Evolutionary conservation across 441 rosid species (phyloP), one percentile per base, ranked within the genome.

Genomic region (Populus hybrid): DNA sequence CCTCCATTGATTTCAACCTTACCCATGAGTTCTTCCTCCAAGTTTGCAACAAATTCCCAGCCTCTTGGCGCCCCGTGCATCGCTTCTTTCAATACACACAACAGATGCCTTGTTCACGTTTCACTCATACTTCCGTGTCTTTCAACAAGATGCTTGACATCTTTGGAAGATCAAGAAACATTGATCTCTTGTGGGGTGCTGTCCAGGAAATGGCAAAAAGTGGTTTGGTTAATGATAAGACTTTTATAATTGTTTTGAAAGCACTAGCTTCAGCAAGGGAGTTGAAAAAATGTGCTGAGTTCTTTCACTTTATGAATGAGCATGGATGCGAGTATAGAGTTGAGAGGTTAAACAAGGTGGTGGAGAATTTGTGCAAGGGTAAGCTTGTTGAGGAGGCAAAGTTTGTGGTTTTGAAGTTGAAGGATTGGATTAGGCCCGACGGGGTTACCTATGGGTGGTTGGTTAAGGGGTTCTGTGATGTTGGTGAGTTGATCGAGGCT

Each of bases 11-110:
- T 67, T 76, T 79, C 80, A 74, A 82, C 69, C 83, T 90, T 74
- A 87, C 84, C 28, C 90, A 87, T 46, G 98, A 94, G 40, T 87
- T 94, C 84, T 94, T 93, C 88, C 94, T 94, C 82, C 98, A 89
- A 82, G 94, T 93, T 83, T 94, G 97, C 89, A 90, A 91, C 90
- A 85, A 82, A 24, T 93, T 93, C 81, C 91, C 90, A 42, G 85
- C 76, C 84, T 91, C 97, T 0, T 93, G 97, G 98, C 92, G 94
- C 26, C 98, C 98, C 35, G 87, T 91, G 40, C 82, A 91, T 82
- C 90, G 93, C 21, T 91, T 94, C 79, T 91, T 84, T 78, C 90
- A 76, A 30, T 94, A 88, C 89, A 86, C 87, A 7, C 26, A 73
- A 19, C 92, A 82, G 65, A 80, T 72, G 6, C 24, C 82, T 12